phyloP scores from a whole-genome alignment of 768 basidiomycete species.

The Leccinum sublutescens region DNA sequence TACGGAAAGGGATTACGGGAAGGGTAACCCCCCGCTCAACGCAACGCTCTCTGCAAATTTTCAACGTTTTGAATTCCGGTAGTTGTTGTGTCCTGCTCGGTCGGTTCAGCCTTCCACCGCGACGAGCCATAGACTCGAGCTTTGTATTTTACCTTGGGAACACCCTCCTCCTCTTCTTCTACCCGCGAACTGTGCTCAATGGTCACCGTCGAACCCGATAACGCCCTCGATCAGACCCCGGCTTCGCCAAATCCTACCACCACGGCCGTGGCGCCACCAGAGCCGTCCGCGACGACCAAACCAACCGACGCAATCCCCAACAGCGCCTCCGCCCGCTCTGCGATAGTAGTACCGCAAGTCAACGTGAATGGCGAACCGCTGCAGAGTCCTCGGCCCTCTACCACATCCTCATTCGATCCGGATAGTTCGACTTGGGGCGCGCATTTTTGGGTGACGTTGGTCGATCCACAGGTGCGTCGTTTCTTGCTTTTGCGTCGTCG shows the following conservation, averaged over 20 bases:
- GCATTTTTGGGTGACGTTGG: slow-evolving; percentile 92
- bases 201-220: slow-evolving; percentile 27
- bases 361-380: slow-evolving; percentile 36
- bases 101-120: slow-evolving; percentile 10
- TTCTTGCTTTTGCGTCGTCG: slow-evolving; percentile 8
- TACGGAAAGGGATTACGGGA: slow-evolving; percentile 29
- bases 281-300: slow-evolving; percentile 6
- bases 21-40: slow-evolving; percentile 16
- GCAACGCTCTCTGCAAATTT: slow-evolving; percentile 26
- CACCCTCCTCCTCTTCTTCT: neutral
- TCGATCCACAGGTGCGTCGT: slow-evolving; percentile 78
- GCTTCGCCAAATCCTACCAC: slow-evolving; percentile 5
- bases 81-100: slow-evolving; percentile 6
- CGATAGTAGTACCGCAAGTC: slow-evolving; percentile 33
- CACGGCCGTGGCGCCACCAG: slow-evolving; percentile 2
- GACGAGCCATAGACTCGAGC: slow-evolving; percentile 3
- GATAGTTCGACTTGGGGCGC: slow-evolving; percentile 72
- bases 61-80: slow-evolving; percentile 16
- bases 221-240: slow-evolving; percentile 22
- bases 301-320: slow-evolving; percentile 8
- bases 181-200: slow-evolving; percentile 14
- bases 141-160: slow-evolving; percentile 24
- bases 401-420: slow-evolving; percentile 22
- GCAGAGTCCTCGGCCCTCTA: slow-evolving; percentile 33
- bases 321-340: slow-evolving; percentile 8